A percentile compares a stretch with the other conserved stretches of the same genome.
phyloP scores from a whole-genome alignment of 805 yeast species.

The Lachancea sp. region DNA sequence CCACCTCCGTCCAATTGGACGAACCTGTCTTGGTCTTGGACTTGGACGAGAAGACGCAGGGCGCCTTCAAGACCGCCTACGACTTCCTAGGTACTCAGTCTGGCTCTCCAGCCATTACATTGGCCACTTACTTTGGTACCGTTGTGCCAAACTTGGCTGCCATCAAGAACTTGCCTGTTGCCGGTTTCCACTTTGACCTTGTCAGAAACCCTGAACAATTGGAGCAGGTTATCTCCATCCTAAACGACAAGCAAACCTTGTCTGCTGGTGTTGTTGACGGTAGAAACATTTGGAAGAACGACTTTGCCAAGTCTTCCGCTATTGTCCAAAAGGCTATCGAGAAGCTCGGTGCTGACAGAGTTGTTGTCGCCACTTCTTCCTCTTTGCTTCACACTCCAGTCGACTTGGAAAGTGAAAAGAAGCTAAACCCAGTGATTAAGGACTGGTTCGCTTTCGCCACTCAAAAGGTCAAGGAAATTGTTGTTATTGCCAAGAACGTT shows the following conservation, averaged over 20 bases:
- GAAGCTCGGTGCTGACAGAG: slow-evolving; percentile 80
- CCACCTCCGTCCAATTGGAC: slow-evolving; percentile 89
- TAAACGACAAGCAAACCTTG: slow-evolving; percentile 65
- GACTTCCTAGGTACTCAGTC: slow-evolving; percentile 57
- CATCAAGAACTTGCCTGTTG: slow-evolving; percentile 82
- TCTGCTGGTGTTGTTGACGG: slow-evolving; percentile 98
- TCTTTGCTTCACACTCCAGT: slow-evolving; percentile 98
- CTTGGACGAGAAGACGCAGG: slow-evolving; percentile 75
- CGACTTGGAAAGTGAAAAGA: slow-evolving; percentile 86
- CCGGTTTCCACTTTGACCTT: slow-evolving; percentile 95
- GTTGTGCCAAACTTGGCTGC: slow-evolving; percentile 93
- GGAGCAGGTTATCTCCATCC: slow-evolving; percentile 65
- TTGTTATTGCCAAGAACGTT: slow-evolving; percentile 78
- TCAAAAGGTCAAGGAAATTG: slow-evolving; percentile 91
- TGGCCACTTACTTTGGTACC: slow-evolving; percentile 96
- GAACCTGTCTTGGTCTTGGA: slow-evolving; percentile 96
- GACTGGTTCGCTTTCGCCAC: slow-evolving; percentile 99
- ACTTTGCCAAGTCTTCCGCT: slow-evolving; percentile 80
- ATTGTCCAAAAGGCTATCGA: slow-evolving; percentile 76
- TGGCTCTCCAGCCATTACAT: slow-evolving; percentile 68
- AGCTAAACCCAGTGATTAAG: slow-evolving; percentile 84
- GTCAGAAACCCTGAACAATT: slow-evolving; percentile 96
- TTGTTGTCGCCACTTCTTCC: slow-evolving; percentile 89
- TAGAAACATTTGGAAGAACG: slow-evolving; percentile 99
- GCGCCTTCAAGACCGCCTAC: slow-evolving; percentile 85